These are phyloP conservation scores for Calonectria fujianensis DNA, from an alignment of 2,329 filamentous ascomycete genomes.

Conservation along the genomic window DNA sequence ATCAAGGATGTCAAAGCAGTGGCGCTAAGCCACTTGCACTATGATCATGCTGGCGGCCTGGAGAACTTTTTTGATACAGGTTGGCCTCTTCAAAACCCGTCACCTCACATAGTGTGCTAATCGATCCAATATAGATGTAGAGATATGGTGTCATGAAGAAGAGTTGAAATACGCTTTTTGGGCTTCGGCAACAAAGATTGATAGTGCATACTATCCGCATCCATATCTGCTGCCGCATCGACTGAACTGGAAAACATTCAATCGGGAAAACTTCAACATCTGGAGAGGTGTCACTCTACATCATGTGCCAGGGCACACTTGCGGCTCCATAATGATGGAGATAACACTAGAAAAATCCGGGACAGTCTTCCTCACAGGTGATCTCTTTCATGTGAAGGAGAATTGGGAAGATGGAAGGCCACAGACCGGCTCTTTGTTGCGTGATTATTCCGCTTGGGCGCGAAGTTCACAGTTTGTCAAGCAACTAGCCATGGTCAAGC, in stretches of 20 bases:
- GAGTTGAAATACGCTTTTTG: constrained; percentile 17
- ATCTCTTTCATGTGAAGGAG: constrained; percentile 10
- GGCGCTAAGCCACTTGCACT: constrained; percentile 13
- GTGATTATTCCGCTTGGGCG: constrained; percentile 16
- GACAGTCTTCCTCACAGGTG: background rate
- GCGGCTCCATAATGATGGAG: constrained; percentile 19
- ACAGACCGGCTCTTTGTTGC: constrained; percentile 5
- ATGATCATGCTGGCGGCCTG: constrained; percentile 17
- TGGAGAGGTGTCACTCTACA: constrained; percentile 11
- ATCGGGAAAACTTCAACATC: constrained; percentile 7
- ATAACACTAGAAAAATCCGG: background rate
- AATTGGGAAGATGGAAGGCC: constrained; percentile 15
- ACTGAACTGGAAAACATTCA: constrained; percentile 21
- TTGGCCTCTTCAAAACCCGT: background rate
- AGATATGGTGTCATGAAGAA: constrained; percentile 19
- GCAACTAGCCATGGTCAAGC: background rate
- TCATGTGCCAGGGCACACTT: constrained; percentile 16
- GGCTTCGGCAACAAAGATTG: constrained; percentile 14
- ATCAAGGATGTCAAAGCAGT: constrained; percentile 10
- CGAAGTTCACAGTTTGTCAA: constrained; percentile 13
- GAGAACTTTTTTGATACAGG: constrained; percentile 18
- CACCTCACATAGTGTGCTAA: background rate
- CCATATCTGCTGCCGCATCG: constrained; percentile 4
- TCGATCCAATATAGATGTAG: background rate
- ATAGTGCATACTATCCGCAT: constrained; percentile 6